Evolutionary conservation across 352 stramenopile genomes (phyloP).

Genomic region (Phytophthora europaea): DNA sequence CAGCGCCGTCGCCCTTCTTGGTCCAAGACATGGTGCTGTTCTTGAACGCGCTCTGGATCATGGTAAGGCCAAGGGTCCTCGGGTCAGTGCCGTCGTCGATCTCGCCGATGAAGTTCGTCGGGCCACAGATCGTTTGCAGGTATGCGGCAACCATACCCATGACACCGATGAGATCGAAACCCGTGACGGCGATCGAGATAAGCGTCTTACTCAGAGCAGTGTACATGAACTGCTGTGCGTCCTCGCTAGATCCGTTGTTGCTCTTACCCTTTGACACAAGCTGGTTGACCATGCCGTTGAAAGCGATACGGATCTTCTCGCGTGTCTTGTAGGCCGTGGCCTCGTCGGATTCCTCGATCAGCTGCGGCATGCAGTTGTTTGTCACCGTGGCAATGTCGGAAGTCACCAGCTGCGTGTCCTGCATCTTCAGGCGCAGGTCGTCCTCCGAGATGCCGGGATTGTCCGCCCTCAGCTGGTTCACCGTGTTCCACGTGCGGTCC

Average conservation of each 20-base stretch:
- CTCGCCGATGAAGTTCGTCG: conserved; percentile 48
- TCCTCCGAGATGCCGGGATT: conserved; percentile 38
- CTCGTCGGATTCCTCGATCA: conserved; percentile 20
- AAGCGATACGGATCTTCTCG: conserved; percentile 49
- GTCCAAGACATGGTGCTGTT: conserved; percentile 46
- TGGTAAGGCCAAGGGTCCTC: conserved; percentile 42
- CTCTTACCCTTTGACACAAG: conserved; percentile 41
- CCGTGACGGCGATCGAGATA: conserved; percentile 41
- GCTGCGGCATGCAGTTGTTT: conserved; percentile 41
- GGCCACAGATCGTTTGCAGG: conserved; percentile 59
- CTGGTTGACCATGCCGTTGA: conserved; percentile 52
- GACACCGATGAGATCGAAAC: conserved; percentile 56
- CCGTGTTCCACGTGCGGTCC: conserved; percentile 40
- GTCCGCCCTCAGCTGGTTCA: conserved; percentile 43
- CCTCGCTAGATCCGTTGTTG: conserved; percentile 36
- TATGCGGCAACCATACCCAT: conserved; percentile 48
- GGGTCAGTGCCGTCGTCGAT: conserved; percentile 51
- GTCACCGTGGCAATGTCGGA: conserved; percentile 51
- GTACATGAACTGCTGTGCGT: conserved; percentile 40
- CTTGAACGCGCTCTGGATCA: conserved; percentile 46
- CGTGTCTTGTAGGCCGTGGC: conserved; percentile 37
- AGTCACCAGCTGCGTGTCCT: conserved; percentile 52
- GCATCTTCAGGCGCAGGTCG: conserved; percentile 43
- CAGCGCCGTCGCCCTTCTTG: conserved; percentile 34
- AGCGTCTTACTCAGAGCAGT: conserved; percentile 45